These are phyloP conservation scores for Yarrowia osloensis DNA, from an alignment of 805 yeast species.

Conservation along the genomic window DNA sequence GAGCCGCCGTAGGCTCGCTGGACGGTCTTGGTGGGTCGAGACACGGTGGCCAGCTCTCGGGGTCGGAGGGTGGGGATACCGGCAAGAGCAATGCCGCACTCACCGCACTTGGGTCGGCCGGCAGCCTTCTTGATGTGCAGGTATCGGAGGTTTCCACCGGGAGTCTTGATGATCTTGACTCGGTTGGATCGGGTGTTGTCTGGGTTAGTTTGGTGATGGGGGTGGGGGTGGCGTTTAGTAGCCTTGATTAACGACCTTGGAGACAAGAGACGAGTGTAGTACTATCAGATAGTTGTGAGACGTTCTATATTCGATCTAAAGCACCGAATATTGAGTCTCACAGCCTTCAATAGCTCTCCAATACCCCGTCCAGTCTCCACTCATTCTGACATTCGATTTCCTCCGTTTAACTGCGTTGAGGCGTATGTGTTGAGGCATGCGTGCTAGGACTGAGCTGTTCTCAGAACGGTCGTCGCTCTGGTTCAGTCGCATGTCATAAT, in stretches of 20 bases:
- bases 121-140: conserved; percentile 95
- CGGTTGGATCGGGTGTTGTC: conserved; percentile 99
- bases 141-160: conserved; percentile 98
- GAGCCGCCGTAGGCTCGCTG: conserved; percentile 99
- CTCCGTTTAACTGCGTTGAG: no score
- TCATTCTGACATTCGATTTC: no score
- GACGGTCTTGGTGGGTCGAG: conserved; percentile 97
- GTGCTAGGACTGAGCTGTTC: no score
- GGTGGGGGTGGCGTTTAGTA: no score
- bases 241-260: no score
- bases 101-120: conserved; percentile 72
- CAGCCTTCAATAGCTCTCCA: no score
- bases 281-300: no score
- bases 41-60: conserved; percentile 92
- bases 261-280: no score
- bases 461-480: no score
- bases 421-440: background rate
- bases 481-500: background rate
- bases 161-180: conserved; percentile 99
- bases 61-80: conserved; percentile 97
- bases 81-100: conserved; percentile 68
- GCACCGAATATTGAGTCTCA: no score
- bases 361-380: no score
- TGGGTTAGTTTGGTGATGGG: conserved; percentile 37
- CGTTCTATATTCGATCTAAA: no score